These are phyloP conservation scores for Raffaelea ambrosiae DNA, from an alignment of 2,329 filamentous ascomycete genomes.

Conservation along the genomic window DNA sequence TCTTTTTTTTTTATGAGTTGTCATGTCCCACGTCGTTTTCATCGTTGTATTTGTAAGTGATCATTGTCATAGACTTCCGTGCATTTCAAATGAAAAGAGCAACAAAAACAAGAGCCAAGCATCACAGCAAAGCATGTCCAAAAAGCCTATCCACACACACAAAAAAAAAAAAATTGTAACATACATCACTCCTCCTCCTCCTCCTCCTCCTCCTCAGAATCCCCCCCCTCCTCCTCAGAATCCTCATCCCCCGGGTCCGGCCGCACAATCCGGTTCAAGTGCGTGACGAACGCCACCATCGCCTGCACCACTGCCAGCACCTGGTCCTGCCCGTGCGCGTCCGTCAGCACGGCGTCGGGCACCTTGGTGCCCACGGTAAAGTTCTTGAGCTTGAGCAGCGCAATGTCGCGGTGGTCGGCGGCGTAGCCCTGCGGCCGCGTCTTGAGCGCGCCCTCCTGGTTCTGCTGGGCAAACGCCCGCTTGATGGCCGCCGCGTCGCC, in stretches of 20 bases:
- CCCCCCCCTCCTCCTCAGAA: conserved; percentile 38
- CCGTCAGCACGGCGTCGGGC: conserved; percentile 55
- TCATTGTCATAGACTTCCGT: too few relatives aligned
- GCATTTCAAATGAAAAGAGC: too few relatives aligned
- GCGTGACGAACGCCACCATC: conserved; percentile 71
- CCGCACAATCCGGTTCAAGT: conserved; percentile 66
- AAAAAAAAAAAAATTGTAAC: too few relatives aligned
- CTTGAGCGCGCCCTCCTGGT: conserved; percentile 70
- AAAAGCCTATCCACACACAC: too few relatives aligned
- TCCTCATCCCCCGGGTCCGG: conserved; percentile 50
- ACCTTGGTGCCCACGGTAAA: conserved; percentile 66
- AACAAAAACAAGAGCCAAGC: too few relatives aligned
- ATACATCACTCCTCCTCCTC: conserved; percentile 5
- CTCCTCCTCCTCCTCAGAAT: conserved; percentile 1
- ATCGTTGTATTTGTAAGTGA: too few relatives aligned
- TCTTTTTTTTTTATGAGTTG: too few relatives aligned
- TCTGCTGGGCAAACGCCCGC: conserved; percentile 58
- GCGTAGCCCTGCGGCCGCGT: conserved; percentile 77
- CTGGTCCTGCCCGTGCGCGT: conserved; percentile 53
- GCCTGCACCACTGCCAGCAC: conserved; percentile 56
- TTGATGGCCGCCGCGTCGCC: background rate
- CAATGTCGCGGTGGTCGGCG: conserved; percentile 68
- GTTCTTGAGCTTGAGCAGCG: conserved; percentile 69
- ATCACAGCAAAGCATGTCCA: too few relatives aligned
- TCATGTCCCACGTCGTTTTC: too few relatives aligned